Base-by-base conservation (phyloP, 1,139 yeast species). In the Petasospora fabianii region DNA sequence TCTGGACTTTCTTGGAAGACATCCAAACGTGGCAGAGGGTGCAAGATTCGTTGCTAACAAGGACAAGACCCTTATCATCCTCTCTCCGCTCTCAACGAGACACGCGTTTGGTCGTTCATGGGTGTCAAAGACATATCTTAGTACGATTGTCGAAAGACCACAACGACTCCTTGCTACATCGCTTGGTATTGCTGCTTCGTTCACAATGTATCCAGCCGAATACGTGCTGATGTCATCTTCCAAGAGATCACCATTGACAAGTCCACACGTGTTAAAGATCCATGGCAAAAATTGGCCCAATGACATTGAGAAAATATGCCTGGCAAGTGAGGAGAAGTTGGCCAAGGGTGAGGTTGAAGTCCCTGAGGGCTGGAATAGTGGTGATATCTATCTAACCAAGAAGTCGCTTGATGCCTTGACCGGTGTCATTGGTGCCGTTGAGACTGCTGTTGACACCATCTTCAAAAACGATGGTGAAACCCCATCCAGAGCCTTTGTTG, bases 81-180 rank as follows among this genome's bases (percentile, higher is more conserved):
- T 80, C 27, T 77, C 84, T 1, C 84, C 85, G 0, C 69, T 70
- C 45, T 75, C 83, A 1, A 63, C 80, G 2, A 76, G 77, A 48
- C 95, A 85, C 60, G 77, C 77, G 3, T 85, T 84, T 58, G 80
- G 87, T 10, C 68, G 96, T 33, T 67, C 69, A 36, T 85, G 95
- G 95, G 87, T 80, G 2, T 67, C 87, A 9, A 83, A 82, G 55
- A 63, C 79, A 2, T 82, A 83, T 53, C 61, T 75, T 34, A 67
- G 81, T 16, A 77, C 92, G 0, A 81, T 86, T 33, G 94, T 86
- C 24, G 96, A 86, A 59, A 66, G 95, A 34, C 96, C 96, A 0
- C 92, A 86, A 61, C 65, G 96, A 34, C 64, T 86, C 36, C 66
- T 82, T 45, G 95, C 95, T 0, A 70, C 83, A 13, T 77, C 88